Conservation (phyloP, 2,329 filamentous ascomycete species). For the Talaromyces sp. region DNA sequence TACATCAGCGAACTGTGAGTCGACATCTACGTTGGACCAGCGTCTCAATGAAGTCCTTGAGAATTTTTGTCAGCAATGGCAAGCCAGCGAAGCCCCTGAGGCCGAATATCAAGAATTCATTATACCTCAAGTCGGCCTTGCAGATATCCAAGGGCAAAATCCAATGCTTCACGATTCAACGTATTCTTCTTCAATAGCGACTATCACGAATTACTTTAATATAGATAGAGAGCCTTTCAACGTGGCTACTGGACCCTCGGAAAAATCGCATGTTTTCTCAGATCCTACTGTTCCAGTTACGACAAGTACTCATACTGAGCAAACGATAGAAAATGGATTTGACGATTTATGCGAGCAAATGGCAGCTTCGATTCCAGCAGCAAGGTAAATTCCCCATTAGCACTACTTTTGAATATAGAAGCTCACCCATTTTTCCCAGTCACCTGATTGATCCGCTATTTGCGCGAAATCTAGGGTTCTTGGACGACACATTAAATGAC, state of each 20-base stretch:
- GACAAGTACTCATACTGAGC: neutral
- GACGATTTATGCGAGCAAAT: slow-evolving; percentile 3
- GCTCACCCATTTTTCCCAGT: too few species aligned
- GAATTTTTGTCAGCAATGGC: too few species aligned
- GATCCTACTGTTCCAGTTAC: neutral
- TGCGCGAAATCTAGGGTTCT: slow-evolving; percentile 1
- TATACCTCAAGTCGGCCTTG: too few species aligned
- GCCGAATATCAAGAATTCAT: too few species aligned
- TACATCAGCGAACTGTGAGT: neutral
- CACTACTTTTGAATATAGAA: too few species aligned
- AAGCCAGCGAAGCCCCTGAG: too few species aligned
- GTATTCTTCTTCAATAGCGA: too few species aligned
- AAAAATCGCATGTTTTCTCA: neutral
- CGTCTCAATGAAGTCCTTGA: too few species aligned
- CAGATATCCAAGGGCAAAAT: too few species aligned
- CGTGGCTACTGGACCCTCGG: neutral
- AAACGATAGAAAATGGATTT: neutral
- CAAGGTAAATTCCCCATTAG: neutral
- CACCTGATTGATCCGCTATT: neutral
- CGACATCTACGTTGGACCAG: neutral
- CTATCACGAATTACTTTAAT: too few species aligned
- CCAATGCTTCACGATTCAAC: too few species aligned
- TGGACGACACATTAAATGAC: neutral
- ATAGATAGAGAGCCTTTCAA: neutral
- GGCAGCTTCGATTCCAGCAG: neutral